phyloP scores from a whole-genome alignment of 2,329 filamentous ascomycete species.

The Fusarium torulosum region DNA sequence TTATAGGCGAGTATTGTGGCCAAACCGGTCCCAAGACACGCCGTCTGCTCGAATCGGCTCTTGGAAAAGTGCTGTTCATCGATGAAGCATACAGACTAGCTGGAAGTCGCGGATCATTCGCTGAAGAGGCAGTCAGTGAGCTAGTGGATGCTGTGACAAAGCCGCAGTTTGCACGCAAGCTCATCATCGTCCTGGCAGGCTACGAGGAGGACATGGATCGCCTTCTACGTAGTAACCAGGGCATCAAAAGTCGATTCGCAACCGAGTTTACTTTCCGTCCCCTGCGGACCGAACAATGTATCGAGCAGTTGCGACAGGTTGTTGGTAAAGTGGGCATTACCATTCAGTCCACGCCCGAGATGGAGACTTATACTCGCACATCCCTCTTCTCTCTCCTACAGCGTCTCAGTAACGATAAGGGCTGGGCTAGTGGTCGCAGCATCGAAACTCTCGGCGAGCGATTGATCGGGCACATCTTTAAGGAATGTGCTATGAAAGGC shows the following conservation, averaged over 20 bases:
- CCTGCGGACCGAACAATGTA: constrained; percentile 59
- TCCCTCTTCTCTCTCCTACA: constrained; percentile 54
- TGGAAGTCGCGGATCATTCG: constrained; percentile 65
- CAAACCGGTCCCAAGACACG: constrained; percentile 76
- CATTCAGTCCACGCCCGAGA: constrained; percentile 45
- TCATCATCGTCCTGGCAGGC: constrained; percentile 76
- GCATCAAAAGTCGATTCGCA: constrained; percentile 73
- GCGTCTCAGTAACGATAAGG: constrained; percentile 57
- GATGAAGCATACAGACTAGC: constrained; percentile 77
- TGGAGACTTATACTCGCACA: constrained; percentile 45
- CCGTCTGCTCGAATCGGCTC: constrained; percentile 68
- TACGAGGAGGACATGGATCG: constrained; percentile 75
- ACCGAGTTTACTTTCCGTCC: constrained; percentile 69
- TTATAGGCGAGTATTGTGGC: constrained; percentile 76
- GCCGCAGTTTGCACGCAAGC: constrained; percentile 66
- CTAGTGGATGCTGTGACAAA: constrained; percentile 65
- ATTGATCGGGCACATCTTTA: constrained; percentile 61
- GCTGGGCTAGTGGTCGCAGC: constrained; percentile 74
- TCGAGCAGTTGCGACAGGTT: constrained; percentile 58
- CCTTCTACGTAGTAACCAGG: constrained; percentile 71
- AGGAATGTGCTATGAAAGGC: constrained; percentile 51
- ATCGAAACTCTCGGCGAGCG: constrained; percentile 66
- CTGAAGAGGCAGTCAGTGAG: constrained; percentile 66
- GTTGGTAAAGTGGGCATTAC: constrained; percentile 51
- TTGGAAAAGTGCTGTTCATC: constrained; percentile 77